A percentile compares a stretch with the other conserved stretches of the same genome.
Conservation (phyloP, 2,329 filamentous ascomycete species). For the Lasiodiplodia sp. region DNA sequence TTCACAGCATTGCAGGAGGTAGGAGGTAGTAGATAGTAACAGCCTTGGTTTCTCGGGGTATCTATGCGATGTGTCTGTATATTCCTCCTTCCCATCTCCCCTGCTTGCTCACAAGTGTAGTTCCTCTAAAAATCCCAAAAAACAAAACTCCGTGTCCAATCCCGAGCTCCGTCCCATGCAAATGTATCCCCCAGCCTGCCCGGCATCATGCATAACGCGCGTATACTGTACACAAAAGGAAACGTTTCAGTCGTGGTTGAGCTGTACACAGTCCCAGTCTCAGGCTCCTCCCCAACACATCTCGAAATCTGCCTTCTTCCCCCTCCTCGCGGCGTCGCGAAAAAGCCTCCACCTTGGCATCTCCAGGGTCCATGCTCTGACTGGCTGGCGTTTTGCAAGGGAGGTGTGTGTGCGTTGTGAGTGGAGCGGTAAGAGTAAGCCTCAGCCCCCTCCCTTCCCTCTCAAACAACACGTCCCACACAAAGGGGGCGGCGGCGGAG, state of each 20-base stretch:
- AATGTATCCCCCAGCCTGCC: background rate
- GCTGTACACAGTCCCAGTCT: background rate
- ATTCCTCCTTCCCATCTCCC: background rate
- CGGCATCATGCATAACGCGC: conserved; percentile 1
- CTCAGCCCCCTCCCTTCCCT: conserved; percentile 5
- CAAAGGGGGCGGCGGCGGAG: background rate
- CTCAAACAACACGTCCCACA: background rate
- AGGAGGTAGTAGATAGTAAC: background rate
- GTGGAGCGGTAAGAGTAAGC: conserved; percentile 11
- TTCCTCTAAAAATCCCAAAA: background rate
- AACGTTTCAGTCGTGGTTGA: conserved; percentile 17
- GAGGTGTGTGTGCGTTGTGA: background rate
- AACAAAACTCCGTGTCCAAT: background rate
- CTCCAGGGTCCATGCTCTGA: background rate
- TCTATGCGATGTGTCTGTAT: background rate
- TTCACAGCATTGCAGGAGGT: too few relatives aligned
- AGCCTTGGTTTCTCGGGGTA: background rate
- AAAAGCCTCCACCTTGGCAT: background rate
- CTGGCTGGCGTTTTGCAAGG: background rate
- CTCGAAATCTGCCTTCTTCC: background rate
- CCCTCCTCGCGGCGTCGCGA: background rate
- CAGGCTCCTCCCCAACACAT: background rate
- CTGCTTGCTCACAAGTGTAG: background rate
- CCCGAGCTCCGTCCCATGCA: background rate
- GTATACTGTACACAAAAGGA: conserved; percentile 7